phyloP scores from a whole-genome alignment of 371 early-diverging fungal species.

The Rhizopus arrhizus region DNA sequence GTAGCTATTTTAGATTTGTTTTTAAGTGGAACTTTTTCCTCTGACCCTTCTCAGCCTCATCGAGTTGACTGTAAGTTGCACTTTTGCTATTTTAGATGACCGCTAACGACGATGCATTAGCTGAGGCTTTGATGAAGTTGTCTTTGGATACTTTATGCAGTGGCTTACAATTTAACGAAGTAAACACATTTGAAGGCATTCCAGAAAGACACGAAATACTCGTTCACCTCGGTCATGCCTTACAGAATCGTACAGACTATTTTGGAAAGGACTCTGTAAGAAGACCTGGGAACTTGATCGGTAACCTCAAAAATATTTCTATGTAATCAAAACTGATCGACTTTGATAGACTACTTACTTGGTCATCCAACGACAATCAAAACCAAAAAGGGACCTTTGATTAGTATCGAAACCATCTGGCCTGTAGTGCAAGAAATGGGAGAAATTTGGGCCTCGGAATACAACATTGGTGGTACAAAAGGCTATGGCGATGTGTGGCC shows the following conservation, averaged over 20 bases:
- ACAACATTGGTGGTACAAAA: constrained; percentile 51
- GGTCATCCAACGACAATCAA: constrained; percentile 46
- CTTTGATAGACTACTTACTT: constrained; percentile 40
- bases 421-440: constrained; percentile 68
- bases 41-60: constrained; percentile 61
- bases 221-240: constrained; percentile 64
- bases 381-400: constrained; percentile 51
- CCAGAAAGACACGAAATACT: constrained; percentile 76
- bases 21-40: constrained; percentile 75
- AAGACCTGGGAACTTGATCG: constrained; percentile 86
- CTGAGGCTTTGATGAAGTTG: constrained; percentile 58
- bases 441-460: constrained; percentile 53
- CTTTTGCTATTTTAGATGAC: neutral
- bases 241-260: constrained; percentile 43
- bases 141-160: constrained; percentile 58
- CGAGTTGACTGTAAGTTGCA: constrained; percentile 67
- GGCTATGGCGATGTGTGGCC: constrained; percentile 91
- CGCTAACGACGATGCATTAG: neutral
- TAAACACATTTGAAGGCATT: constrained; percentile 78
- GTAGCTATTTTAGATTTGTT: constrained; percentile 87
- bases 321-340: neutral
- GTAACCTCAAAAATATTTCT: constrained; percentile 36
- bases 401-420: constrained; percentile 78
- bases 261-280: constrained; percentile 54
- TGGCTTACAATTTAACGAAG: constrained; percentile 76